A percentile compares a stretch with the other conserved stretches of the same genome.
Evolutionary conservation across 2,329 filamentous ascomycete species (phyloP).

Genomic region (Aspergillus puulaauensis): DNA sequence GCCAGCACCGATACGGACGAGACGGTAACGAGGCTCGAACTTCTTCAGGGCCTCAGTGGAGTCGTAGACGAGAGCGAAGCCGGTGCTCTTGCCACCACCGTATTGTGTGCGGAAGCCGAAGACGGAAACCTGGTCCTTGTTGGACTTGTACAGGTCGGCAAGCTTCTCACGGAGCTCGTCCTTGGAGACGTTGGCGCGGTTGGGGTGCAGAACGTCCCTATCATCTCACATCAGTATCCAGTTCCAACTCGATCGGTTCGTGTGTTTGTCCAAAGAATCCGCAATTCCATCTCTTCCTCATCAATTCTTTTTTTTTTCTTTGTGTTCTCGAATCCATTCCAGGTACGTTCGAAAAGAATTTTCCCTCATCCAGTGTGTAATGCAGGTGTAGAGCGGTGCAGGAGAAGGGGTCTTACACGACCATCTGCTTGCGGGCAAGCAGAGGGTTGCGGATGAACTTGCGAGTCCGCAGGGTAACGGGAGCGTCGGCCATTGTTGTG

Average conservation of each 20-base stretch:
- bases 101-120: constrained; percentile 99
- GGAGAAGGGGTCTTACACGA: constrained; percentile 72
- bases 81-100: constrained; percentile 99
- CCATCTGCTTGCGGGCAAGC: constrained; percentile 98
- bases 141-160: constrained; percentile 93
- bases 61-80: constrained; percentile 98
- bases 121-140: constrained; percentile 95
- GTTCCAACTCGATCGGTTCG: not conserved
- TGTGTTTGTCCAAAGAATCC: not conserved
- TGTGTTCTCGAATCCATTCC: not conserved
- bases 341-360: not conserved
- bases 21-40: constrained; percentile 98
- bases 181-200: constrained; percentile 98
- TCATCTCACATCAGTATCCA: constrained; percentile 6
- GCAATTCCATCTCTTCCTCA: constrained; percentile 8
- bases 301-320: not conserved
- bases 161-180: constrained; percentile 97
- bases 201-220: constrained; percentile 99
- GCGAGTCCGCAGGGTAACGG: constrained; percentile 91
- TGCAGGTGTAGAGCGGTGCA: constrained; percentile 13
- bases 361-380: constrained; percentile 1
- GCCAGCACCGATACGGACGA: constrained; percentile 88
- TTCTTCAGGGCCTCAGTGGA: constrained; percentile 98
- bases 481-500: constrained; percentile 71
- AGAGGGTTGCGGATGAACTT: constrained; percentile 99